Base-by-base conservation (phyloP, 768 basidiomycete species). In the Pisolithus microcarpus region DNA sequence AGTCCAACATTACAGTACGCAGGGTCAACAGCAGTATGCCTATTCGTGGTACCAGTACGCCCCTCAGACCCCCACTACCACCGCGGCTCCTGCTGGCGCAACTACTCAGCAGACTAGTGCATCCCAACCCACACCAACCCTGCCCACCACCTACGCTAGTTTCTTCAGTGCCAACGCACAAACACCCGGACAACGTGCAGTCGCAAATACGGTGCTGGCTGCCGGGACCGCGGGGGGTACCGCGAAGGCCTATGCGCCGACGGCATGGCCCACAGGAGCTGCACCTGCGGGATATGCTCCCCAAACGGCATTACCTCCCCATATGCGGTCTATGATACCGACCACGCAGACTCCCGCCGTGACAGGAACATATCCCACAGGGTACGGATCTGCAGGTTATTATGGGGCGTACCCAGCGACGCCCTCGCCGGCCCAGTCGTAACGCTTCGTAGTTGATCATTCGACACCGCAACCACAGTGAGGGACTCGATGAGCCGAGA, bases 171-270 rank as follows among this genome's bases (percentile, higher is more conserved):
- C 56, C 6, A 39, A 55, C 38, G 52, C 63, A 49, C 68, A 71
- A 28, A 34, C 63, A 24, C 56, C 64, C 23, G 67, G 65, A 24
- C 72, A 77, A 49, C 75, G 79, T 5, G 79, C 76, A 3, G 79
- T 81, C 6, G 79, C 78, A 9, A 81, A 80, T 43, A 81, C 80
- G 0, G 77, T 78, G 23, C 56, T 75, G 21, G 56, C 61, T 38
- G 50, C 61, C 21, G 58, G 55, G 39, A 49, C 64, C 0, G 55
- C 28, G 7, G 21, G 51, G 7, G 61, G 50, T 39, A 34, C 52
- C 18, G 48, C 58, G 6, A 71, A 72, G 39, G 45, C 68, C n/a
- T 68, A 65, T 50, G 60, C 65, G 18, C 62, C 67, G 11, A n/a
- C 53, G 1, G 51, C 60, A 2, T 65, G 64, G 60, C 38, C 72